Conservation (phyloP, 768 basidiomycete species). For the Pleurotus pulmonarius region DNA sequence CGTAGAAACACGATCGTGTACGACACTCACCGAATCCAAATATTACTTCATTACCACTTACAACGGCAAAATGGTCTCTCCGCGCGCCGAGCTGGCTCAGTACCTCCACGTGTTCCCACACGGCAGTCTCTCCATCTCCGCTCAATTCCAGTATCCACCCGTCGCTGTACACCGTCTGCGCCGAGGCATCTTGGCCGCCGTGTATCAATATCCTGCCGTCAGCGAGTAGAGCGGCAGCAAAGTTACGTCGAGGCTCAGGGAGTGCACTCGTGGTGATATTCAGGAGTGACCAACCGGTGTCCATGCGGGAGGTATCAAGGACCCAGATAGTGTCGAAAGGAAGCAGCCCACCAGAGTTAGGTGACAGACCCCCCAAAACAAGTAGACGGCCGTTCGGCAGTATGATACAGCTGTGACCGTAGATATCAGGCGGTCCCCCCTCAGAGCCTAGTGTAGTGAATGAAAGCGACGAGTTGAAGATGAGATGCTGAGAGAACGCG, state of each 20-base stretch:
- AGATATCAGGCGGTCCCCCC: constrained; percentile 62
- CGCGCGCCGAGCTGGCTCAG: constrained; percentile 59
- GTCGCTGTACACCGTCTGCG: constrained; percentile 53
- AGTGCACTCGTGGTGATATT: constrained; percentile 33
- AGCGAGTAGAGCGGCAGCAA: constrained; percentile 48
- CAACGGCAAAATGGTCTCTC: constrained; percentile 72
- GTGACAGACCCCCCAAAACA: constrained; percentile 70
- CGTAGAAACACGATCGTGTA: too few relatives aligned
- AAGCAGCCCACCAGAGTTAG: constrained; percentile 40
- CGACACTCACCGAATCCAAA: constrained; percentile 69
- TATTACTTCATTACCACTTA: constrained; percentile 56
- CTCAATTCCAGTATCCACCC: constrained; percentile 70
- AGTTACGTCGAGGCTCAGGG: constrained; percentile 60
- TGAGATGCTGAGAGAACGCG: constrained; percentile 60
- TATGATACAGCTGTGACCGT: constrained; percentile 70
- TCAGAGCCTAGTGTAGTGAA: constrained; percentile 56
- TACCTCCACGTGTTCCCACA: constrained; percentile 50
- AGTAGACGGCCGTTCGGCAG: constrained; percentile 66
- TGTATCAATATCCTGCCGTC: constrained; percentile 66
- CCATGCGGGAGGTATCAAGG: constrained; percentile 51
- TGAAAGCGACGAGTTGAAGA: constrained; percentile 44
- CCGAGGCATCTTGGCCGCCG: constrained; percentile 64
- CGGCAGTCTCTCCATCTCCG: constrained; percentile 41
- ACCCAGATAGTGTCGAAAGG: constrained; percentile 60
- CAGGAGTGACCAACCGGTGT: constrained; percentile 45